A percentile compares a stretch with the other conserved stretches of the same genome.
Evolutionary conservation across 164 flowering plant species (phyloP).

Genomic region (Vitis labrusca): DNA sequence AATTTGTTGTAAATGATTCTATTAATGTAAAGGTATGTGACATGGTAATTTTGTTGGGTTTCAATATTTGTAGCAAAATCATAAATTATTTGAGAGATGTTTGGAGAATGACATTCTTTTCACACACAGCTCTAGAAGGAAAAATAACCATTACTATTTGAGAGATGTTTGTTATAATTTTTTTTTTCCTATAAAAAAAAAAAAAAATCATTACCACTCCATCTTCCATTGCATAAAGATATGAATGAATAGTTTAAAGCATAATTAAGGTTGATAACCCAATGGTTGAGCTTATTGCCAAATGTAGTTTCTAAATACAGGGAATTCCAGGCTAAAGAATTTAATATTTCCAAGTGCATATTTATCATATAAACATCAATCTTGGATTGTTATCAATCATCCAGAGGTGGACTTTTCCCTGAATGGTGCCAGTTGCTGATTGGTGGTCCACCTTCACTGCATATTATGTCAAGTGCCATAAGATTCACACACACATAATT

Average conservation of each 20-base stretch:
- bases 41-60: background rate
- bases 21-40: constrained; percentile 67
- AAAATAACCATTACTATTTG: too few species aligned
- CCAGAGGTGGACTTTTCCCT: background rate
- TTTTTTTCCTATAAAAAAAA: too few species aligned
- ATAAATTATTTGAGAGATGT: too few species aligned
- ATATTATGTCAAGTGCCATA: too few species aligned
- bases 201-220: too few species aligned
- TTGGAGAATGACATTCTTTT: too few species aligned
- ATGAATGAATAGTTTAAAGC: background rate
- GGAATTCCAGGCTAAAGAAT: background rate
- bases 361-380: background rate
- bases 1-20: constrained; percentile 72
- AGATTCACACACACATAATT: too few species aligned
- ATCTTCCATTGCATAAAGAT: too few species aligned
- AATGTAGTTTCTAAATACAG: background rate
- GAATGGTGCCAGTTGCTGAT: background rate
- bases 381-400: background rate
- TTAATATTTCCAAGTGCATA: background rate
- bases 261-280: background rate
- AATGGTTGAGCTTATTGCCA: background rate
- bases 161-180: too few species aligned
- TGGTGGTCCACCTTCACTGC: too few species aligned
- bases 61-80: background rate
- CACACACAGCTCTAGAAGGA: too few species aligned